Evolutionary conservation across 169 alveolate genomes (phyloP).

Genomic region (Eimeria mitis): DNA sequence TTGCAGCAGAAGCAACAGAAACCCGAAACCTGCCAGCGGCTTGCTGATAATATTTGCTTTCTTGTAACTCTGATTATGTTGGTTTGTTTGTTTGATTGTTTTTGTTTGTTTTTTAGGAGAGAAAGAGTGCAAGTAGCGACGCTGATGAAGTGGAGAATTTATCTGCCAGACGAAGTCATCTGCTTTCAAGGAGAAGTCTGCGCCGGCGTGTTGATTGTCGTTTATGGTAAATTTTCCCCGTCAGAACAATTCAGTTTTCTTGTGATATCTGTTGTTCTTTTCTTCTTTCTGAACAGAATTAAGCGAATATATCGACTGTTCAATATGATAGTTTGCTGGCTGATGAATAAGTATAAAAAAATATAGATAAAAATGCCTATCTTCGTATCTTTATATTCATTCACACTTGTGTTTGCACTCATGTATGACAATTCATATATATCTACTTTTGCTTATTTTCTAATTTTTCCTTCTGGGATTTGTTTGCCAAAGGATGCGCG

Average conservation of each 20-base stretch:
- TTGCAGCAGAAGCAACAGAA: background rate
- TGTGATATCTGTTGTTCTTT: no score
- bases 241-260: background rate
- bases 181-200: conserved; percentile 48
- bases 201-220: conserved; percentile 32
- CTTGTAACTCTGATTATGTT: background rate
- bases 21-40: background rate
- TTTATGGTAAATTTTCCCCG: background rate
- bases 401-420: no score
- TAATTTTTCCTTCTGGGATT: background rate
- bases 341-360: no score
- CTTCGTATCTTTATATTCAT: no score
- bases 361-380: no score
- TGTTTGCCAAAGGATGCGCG: conserved; percentile 49
- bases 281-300: no score
- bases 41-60: background rate
- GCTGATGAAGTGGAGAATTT: conserved; percentile 60
- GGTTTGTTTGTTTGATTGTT: background rate
- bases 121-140: conserved; percentile 52
- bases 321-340: no score
- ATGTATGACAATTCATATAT: no score
- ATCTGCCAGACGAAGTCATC: conserved; percentile 71
- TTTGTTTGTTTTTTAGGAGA: conserved; percentile 1
- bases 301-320: no score
- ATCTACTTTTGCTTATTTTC: background rate